Conservation (phyloP, 352 stramenopile genomes). For the Globisporangium nodosum region DNA sequence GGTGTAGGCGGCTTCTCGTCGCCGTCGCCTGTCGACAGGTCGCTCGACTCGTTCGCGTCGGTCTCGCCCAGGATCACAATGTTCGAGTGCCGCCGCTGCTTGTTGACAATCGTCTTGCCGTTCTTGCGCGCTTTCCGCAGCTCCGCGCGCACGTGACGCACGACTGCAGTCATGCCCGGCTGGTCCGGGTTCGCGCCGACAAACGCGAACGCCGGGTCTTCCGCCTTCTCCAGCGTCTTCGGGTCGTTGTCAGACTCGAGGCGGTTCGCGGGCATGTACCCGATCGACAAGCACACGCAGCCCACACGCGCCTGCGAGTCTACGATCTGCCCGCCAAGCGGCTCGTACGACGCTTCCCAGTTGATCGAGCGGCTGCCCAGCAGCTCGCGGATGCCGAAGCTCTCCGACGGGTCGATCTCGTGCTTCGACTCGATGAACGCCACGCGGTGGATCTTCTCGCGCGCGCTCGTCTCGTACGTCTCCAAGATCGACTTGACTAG, state of each 20-base stretch:
- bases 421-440: slow-evolving; percentile 87
- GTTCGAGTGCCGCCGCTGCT: slow-evolving; percentile 65
- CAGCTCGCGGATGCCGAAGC: slow-evolving; percentile 68
- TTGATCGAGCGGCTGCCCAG: slow-evolving; percentile 85
- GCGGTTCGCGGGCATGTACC: slow-evolving; percentile 57
- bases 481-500: slow-evolving; percentile 84
- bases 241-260: slow-evolving; percentile 58
- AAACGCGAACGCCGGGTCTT: slow-evolving; percentile 81
- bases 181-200: slow-evolving; percentile 68
- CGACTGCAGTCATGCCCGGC: slow-evolving; percentile 83
- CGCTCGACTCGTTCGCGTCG: slow-evolving; percentile 65
- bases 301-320: slow-evolving; percentile 82
- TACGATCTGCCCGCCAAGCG: slow-evolving; percentile 79
- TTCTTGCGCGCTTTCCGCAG: slow-evolving; percentile 36
- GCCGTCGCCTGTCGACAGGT: slow-evolving; percentile 57
- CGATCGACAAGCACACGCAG: slow-evolving; percentile 82
- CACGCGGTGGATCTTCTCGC: slow-evolving; percentile 78
- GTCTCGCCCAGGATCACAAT: slow-evolving; percentile 86
- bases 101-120: slow-evolving; percentile 13
- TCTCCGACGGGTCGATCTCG: slow-evolving; percentile 78
- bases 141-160: slow-evolving; percentile 69
- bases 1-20: slow-evolving; percentile 31
- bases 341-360: slow-evolving; percentile 82
- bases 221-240: slow-evolving; percentile 69
- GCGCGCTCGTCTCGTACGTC: slow-evolving; percentile 62